phyloP scores from a whole-genome alignment of 2,329 filamentous ascomycete genomes.

The Aspergillus pseudonomiae region DNA sequence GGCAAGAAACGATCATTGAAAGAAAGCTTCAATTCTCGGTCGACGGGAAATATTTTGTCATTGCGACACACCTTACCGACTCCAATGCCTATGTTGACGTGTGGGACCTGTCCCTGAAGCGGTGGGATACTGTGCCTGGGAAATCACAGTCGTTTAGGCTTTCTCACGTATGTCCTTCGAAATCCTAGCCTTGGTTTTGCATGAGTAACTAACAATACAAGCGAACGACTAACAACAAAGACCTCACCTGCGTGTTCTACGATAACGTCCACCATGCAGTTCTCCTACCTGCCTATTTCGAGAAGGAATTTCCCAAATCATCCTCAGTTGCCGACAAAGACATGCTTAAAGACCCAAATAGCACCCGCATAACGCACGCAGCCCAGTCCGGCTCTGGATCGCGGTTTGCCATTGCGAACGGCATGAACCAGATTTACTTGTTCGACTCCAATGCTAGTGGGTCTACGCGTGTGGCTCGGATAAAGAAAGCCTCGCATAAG shows the following conservation, averaged over 20 bases:
- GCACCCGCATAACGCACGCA: slow-evolving; percentile 36
- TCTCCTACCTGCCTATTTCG: slow-evolving; percentile 31
- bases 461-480: slow-evolving; percentile 28
- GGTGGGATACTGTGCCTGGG: slow-evolving; percentile 21
- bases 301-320: slow-evolving; percentile 23
- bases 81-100: slow-evolving; percentile 28
- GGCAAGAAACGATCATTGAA: slow-evolving; percentile 30
- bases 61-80: slow-evolving; percentile 38
- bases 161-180: slow-evolving; percentile 19
- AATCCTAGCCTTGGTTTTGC: neutral
- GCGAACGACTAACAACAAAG: slow-evolving; percentile 39
- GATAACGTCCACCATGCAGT: slow-evolving; percentile 30
- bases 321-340: slow-evolving; percentile 20
- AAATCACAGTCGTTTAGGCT: slow-evolving; percentile 24
- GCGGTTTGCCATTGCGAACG: slow-evolving; percentile 34
- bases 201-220: slow-evolving; percentile 17
- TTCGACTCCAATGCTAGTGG: slow-evolving; percentile 36
- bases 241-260: slow-evolving; percentile 39
- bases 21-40: slow-evolving; percentile 38
- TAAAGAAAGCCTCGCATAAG: slow-evolving; percentile 36
- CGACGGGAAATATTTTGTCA: slow-evolving; percentile 34
- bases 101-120: slow-evolving; percentile 23
- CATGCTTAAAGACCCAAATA: slow-evolving; percentile 33
- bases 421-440: slow-evolving; percentile 40
- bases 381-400: slow-evolving; percentile 39